phyloP scores from a whole-genome alignment of 352 stramenopile species.

The Phytopythium mirpurense region DNA sequence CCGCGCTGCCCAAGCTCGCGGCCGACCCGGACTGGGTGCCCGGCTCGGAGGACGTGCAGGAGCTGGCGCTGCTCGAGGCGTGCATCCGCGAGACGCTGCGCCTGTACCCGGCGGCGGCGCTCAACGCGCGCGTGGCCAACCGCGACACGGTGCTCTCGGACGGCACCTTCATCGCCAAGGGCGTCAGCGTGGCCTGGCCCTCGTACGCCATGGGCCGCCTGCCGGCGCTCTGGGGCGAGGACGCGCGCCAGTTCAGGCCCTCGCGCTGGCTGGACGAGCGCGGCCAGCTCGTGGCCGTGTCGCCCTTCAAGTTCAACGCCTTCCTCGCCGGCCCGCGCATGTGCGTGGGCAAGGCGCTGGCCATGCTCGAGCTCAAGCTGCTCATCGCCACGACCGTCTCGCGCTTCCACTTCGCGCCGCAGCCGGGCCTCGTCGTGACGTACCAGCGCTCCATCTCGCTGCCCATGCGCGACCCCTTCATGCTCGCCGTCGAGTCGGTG shows the following conservation, averaged over 20 bases:
- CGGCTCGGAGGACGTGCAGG: conserved; percentile 39
- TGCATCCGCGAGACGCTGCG: conserved; percentile 58
- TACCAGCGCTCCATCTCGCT: conserved; percentile 28
- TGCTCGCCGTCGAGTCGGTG: not conserved
- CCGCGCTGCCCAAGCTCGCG: conserved; percentile 29
- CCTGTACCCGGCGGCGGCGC: conserved; percentile 41
- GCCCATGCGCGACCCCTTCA: conserved; percentile 17
- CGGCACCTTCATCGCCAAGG: conserved; percentile 38
- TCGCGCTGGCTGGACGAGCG: conserved; percentile 36
- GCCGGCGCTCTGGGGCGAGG: conserved; percentile 36
- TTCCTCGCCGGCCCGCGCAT: conserved; percentile 53
- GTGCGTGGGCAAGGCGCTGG: conserved; percentile 49
- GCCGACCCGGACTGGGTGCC: conserved; percentile 19
- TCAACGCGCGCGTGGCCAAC: conserved; percentile 10
- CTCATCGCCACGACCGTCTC: conserved; percentile 30
- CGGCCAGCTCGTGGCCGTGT: conserved; percentile 8
- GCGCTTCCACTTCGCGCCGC: conserved; percentile 27
- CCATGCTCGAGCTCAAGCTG: conserved; percentile 56
- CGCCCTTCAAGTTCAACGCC: conserved; percentile 38
- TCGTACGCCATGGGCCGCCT: conserved; percentile 53
- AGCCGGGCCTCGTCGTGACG: conserved; percentile 12
- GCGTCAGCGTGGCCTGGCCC: conserved; percentile 12
- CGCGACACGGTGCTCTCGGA: conserved; percentile 46
- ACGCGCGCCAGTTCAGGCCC: conserved; percentile 42
- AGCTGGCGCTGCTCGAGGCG: conserved; percentile 52